Base-by-base conservation (phyloP, 805 yeast genomes). In the Nakazawaea pomicola region DNA sequence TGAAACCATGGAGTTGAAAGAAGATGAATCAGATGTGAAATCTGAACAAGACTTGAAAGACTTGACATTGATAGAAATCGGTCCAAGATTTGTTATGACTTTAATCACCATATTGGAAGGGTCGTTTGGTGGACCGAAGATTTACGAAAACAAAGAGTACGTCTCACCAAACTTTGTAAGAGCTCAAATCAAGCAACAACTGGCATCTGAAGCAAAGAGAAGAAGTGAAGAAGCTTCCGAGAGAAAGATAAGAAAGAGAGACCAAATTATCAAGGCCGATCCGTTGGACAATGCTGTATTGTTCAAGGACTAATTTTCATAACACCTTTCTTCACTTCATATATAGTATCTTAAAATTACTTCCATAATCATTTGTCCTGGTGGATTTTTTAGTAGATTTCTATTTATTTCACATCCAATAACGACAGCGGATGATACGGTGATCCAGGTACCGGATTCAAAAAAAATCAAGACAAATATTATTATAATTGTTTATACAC, bases 121-220 rank as follows among this genome's bases (percentile, higher is more conserved):
- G 36, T 88, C 97, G 1, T 93, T 93, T 55, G 91, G 96, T 43
- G 99, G 99, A 16, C 96, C 98, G 49, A 88, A 90, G 73, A 89
- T 93, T 50, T 93, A 87, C 65, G 98, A 93, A 58, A 93, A 93
- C 70, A 90, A 87, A 70, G 93, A 91, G 64, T 93, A 86, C 63
- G 96, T 93, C 36, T 86, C 96, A 46, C 99, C 99, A 49, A 93
- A 93, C 71, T 79, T 85, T 46, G 91, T 83, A 29, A 84, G 99
- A 70, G 87, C 99, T 10, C 96, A 90, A 69, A 47, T 73, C 49
- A 85, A 78, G 60, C 84, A 81, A 52, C 76, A 83, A 57, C 80
- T 83, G 41, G 97, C 97, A 3, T 76, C 72, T 40, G 80, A 79
- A 50, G 95, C 96, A 33, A 74, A 72, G 49, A 62, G 77, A 29